These are phyloP conservation scores for Aspergillus unguis DNA, from an alignment of 2,329 filamentous ascomycete genomes.

Conservation along the genomic window DNA sequence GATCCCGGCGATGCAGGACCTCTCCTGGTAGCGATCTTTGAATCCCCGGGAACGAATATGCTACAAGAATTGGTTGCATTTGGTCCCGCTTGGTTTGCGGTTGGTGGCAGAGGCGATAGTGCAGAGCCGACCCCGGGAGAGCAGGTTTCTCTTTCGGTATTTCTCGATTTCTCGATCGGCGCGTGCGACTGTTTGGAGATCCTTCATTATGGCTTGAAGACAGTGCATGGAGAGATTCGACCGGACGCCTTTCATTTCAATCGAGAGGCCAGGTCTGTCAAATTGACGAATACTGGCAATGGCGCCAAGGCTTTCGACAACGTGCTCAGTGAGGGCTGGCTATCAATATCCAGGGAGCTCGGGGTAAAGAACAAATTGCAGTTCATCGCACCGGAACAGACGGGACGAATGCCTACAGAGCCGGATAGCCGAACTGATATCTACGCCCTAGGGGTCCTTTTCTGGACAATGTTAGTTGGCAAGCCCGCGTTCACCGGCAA, in stretches of 20 bases:
- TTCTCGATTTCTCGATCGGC: slow-evolving; percentile 88
- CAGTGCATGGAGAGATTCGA: slow-evolving; percentile 86
- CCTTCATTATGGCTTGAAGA: slow-evolving; percentile 81
- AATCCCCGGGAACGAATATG: slow-evolving; percentile 71
- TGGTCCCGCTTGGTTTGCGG: slow-evolving; percentile 70
- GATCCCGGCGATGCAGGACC: slow-evolving; percentile 65
- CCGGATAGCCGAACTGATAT: slow-evolving; percentile 91
- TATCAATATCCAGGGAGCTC: slow-evolving; percentile 72
- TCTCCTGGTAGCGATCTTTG: slow-evolving; percentile 78
- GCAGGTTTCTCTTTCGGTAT: slow-evolving; percentile 68
- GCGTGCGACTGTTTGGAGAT: slow-evolving; percentile 82
- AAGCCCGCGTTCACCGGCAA: slow-evolving; percentile 75
- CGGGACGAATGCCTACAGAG: slow-evolving; percentile 85
- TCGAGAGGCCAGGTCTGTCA: slow-evolving; percentile 65
- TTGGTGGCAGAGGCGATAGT: slow-evolving; percentile 47
- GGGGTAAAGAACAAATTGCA: slow-evolving; percentile 86
- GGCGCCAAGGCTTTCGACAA: slow-evolving; percentile 87
- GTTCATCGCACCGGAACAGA: slow-evolving; percentile 93
- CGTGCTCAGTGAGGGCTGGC: slow-evolving; percentile 85
- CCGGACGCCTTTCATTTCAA: slow-evolving; percentile 90
- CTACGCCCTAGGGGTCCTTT: slow-evolving; percentile 83
- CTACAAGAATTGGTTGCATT: slow-evolving; percentile 69
- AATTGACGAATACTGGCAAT: slow-evolving; percentile 79
- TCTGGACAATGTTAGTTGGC: slow-evolving; percentile 81
- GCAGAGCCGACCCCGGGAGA: slow-evolving; percentile 52